A percentile compares a stretch with the other conserved stretches of the same genome.
Conservation (phyloP, 208 protist species). For the Leishmania lainsoni region DNA sequence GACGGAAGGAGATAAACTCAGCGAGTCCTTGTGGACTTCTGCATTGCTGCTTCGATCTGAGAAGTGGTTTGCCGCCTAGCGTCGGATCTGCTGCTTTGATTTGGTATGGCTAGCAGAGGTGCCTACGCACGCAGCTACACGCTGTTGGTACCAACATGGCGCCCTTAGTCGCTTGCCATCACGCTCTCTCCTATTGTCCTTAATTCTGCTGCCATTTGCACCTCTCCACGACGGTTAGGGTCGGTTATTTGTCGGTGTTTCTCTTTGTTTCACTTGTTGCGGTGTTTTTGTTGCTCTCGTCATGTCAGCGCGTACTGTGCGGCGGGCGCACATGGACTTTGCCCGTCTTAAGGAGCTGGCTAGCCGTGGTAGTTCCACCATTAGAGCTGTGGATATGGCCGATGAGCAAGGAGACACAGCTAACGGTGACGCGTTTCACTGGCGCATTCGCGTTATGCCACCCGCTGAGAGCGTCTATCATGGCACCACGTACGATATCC, state of each 20-base stretch:
- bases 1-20: background rate
- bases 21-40: background rate
- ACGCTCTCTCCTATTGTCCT: background rate
- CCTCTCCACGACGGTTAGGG: background rate
- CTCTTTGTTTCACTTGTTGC: background rate
- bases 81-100: background rate
- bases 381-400: slow-evolving; percentile 14
- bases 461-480: slow-evolving; percentile 55
- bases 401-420: slow-evolving; percentile 17
- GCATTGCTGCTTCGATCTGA: background rate
- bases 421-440: slow-evolving; percentile 44
- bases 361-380: background rate
- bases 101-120: background rate
- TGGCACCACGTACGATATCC: slow-evolving; percentile 39
- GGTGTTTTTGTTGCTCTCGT: background rate
- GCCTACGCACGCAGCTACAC: background rate
- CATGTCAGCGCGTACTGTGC: slow-evolving; percentile 25
- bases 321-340: slow-evolving; percentile 52
- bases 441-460: slow-evolving; percentile 42
- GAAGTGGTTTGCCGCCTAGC: too few relatives aligned
- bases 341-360: slow-evolving; percentile 23
- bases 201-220: background rate
- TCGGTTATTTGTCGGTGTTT: background rate
- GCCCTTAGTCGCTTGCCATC: background rate
- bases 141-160: background rate